Evolutionary conservation across 2,329 filamentous ascomycete species (phyloP), one percentile per base, ranked within the genome.

Genomic region (Alternaria novae-zelandiae): DNA sequence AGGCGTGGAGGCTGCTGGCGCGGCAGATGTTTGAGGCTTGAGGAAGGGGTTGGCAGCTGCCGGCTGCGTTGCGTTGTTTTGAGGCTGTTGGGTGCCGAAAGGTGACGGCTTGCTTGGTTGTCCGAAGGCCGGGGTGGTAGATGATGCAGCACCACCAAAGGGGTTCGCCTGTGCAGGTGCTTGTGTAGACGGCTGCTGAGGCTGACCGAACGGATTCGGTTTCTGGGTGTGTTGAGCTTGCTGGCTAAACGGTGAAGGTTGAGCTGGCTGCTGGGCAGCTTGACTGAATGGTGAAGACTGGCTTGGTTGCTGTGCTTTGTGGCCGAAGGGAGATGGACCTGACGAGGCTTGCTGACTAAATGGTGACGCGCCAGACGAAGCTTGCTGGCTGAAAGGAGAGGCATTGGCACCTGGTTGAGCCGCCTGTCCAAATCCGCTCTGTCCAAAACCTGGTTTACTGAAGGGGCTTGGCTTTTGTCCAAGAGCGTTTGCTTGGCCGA

Each of bases 371-470:
- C 58, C 65, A 21, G 75, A 67, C 59, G 80, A 78, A 6, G 82
- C 61, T 61, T 70, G 67, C 41, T 74, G 73, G 20, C 68, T 63
- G 67, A 83, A 76, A 21, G 76, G 73, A 60, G 79, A 74, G 57
- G 71, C 54, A 44, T 47, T 54, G 28, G 74, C 61, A 15, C 74
- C 71, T 43, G 78, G 73, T 57, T 82, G 81, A 8, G 84, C 79
- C 11, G 82, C 70, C 59, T 85, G 80, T 2, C 83, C 81, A 57
- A 85, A 85, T 0, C 81, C 69, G 63, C 70, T 77, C 55, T 75
- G 68, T 3, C 74, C 73, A 56, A 78, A 78, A 10, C 71, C 70
- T n/a, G 82, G 76, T 60, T 83, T 77, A 13, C 81, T 82, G 66
- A 85, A 85, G 2, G 80, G 73, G 53, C 71, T 75, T 20, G 69